Conservation (phyloP, 2,329 filamentous ascomycete species). For the Calonectria hongkongensis region DNA sequence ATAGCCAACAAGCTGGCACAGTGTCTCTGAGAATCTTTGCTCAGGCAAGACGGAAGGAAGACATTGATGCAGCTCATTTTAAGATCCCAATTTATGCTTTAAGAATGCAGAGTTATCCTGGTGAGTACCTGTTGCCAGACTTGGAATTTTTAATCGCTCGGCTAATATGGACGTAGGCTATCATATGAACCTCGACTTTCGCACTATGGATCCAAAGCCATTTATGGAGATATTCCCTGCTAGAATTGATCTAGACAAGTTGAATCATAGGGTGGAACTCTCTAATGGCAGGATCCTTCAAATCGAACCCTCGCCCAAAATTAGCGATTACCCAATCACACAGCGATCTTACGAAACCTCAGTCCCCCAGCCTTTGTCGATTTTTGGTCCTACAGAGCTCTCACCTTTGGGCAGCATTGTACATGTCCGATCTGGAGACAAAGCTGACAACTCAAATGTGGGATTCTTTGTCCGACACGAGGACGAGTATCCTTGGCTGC, state of each 20-base stretch:
- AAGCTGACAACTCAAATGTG: conserved; percentile 66
- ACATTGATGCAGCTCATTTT: conserved; percentile 60
- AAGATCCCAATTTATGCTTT: conserved; percentile 61
- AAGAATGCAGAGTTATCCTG: conserved; percentile 63
- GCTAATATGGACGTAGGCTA: conserved; percentile 54
- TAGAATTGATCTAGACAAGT: conserved; percentile 53
- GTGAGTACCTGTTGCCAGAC: not conserved
- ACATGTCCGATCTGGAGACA: conserved; percentile 62
- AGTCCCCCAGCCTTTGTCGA: conserved; percentile 49
- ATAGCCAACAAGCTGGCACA: conserved; percentile 68
- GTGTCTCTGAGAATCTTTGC: conserved; percentile 68
- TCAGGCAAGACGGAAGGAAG: conserved; percentile 64
- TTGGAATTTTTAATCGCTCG: not conserved
- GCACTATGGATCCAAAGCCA: conserved; percentile 64
- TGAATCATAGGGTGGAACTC: conserved; percentile 57
- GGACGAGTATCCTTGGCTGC: conserved; percentile 68
- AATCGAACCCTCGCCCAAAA: conserved; percentile 48
- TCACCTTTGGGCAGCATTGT: conserved; percentile 58
- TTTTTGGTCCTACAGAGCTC: conserved; percentile 54
- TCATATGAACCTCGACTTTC: conserved; percentile 66
- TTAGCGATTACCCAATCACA: conserved; percentile 49
- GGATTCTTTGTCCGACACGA: conserved; percentile 66
- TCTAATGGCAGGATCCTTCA: conserved; percentile 47
- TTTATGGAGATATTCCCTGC: conserved; percentile 67
- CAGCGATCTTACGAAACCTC: conserved; percentile 55